Base-by-base conservation (phyloP, 345 rosid genomes). In the Raphanus raphanistrum region DNA sequence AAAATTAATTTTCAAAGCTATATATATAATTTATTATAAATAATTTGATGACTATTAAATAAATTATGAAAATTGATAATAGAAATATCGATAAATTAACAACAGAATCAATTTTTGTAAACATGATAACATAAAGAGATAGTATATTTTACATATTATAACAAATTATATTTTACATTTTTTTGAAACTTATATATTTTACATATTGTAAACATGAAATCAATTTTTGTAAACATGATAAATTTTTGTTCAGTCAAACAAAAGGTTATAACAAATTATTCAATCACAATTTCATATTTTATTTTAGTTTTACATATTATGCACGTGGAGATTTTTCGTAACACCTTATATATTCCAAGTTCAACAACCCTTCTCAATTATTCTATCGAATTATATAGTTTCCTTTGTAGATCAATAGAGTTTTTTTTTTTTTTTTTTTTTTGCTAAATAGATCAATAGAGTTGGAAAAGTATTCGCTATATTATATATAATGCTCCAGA, bases 281-380 rank as follows among this genome's bases (percentile, higher is more conserved):
- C 54, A 21, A 15, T 9, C 5, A 28, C 5, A n/a, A 4, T 5
- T 29, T 50, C n/a, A 50, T 68, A 3, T 60, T 71, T 59, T 13
- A 35, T 35, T 58, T 13, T 58, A n/a, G 6, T 50, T n/a, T 71
- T 59, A 5, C 54, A 60, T 60, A 38, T 59, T 15, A 10, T 59
- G 66, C 75, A 38, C 38, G 66, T 71, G 66, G 16, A 7, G 55
- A 8, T 25, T 35, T 71, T 36, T 27, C 13, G n/a, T 71, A 35
- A 58, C 55, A 58, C 63, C 64, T 54, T 57, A 27, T 17, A 58
- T 35, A 33, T 50, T 71, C 38, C 8, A 58, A 43, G 9, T 38
- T 59, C 66, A 71, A 65, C 75, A 71, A 38, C 75, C 57, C 57
- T 48, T 63, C 59, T 63, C 35, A 32, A 50, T 63, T 50, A 50